Base-by-base conservation (phyloP, 1,139 yeast genomes). In the Yamadazyma oceani region DNA sequence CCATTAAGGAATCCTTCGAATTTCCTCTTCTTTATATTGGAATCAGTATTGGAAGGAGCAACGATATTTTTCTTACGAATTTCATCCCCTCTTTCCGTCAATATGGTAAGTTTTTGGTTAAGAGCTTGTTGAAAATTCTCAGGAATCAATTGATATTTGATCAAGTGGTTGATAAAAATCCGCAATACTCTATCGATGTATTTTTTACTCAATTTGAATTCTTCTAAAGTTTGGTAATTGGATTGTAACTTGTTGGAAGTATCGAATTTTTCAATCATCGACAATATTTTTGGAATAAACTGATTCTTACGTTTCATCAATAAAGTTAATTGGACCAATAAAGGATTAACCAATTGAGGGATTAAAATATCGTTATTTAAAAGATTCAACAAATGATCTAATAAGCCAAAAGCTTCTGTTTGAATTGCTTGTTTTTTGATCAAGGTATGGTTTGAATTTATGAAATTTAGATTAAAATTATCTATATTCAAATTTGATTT, bases 381-480 rank as follows among this genome's bases (percentile, higher is more conserved):
- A 16, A 75, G 66, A 34, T 69, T 66, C 35, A 88, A 63, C 27
- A 90, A 58, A 35, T 79, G 60, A 47, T 88, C 96, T 35, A 92
- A 65, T 36, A 85, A 66, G 2, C 76, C 81, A 38, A 73, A 74
- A 0, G 92, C 85, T 57, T 90, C 96, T 7, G 84, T 78, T 49
- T 85, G 89, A 48, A 88, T 62, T 39, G 53, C 51, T 31, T 66
- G 57, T 37, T 66, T 69, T 42, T 76, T 76, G 35, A 90, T 71
- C 35, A 88, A 74, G 1, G 90, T 77, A 55, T 90, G 97, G 40
- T 68, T 71, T 2, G 78, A 68, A 17, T 78, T 77, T 1, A 88
- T 81, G 39, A 75, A 64, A 3, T 79, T 60, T 34, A 86, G 64
- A 15, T 86, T 82, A 33, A 82, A 75, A 26, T 75, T 79, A 13